Conservation (phyloP, 495 filamentous ascomycete genomes). For the Melanomma pulvis-pyrius region DNA sequence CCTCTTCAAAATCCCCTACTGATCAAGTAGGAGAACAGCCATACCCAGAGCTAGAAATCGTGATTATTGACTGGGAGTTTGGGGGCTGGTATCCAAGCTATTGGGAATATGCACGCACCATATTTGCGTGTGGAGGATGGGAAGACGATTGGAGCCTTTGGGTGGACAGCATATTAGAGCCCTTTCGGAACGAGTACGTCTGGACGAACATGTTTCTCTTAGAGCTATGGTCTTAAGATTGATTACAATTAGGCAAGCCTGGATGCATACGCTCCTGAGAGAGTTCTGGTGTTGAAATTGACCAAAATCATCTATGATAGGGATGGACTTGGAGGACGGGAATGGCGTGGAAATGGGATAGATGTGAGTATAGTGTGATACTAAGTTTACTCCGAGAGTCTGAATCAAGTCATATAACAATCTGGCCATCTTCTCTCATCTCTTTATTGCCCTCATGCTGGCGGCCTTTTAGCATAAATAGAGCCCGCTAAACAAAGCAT, state of each 20-base stretch:
- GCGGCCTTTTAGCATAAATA: not conserved
- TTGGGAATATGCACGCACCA: slow-evolving; percentile 1
- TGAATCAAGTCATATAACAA: not conserved
- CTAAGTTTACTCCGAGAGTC: not conserved
- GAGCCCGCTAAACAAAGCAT: not conserved
- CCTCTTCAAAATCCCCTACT: not conserved
- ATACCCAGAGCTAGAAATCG: not conserved
- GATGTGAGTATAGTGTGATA: not conserved
- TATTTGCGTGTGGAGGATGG: slow-evolving; percentile 2
- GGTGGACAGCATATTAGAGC: slow-evolving; percentile 3
- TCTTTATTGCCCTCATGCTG: not conserved
- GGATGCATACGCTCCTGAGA: not conserved
- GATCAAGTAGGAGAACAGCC: too few relatives aligned
- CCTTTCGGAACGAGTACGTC: slow-evolving; percentile 6
- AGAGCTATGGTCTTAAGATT: slow-evolving; percentile 2
- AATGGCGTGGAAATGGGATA: not conserved
- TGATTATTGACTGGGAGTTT: slow-evolving; percentile 6
- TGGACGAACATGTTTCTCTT: slow-evolving; percentile 5
- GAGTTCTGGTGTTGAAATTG: not conserved
- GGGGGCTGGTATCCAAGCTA: slow-evolving; percentile 2
- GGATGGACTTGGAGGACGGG: not conserved
- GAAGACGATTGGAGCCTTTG: slow-evolving; percentile 1
- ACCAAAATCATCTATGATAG: not conserved
- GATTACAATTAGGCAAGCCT: not conserved
- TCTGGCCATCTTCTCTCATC: not conserved